Evolutionary conservation across 495 filamentous ascomycete species (phyloP), one percentile per base, ranked within the genome.

Genomic region (Neurospora sp.): DNA sequence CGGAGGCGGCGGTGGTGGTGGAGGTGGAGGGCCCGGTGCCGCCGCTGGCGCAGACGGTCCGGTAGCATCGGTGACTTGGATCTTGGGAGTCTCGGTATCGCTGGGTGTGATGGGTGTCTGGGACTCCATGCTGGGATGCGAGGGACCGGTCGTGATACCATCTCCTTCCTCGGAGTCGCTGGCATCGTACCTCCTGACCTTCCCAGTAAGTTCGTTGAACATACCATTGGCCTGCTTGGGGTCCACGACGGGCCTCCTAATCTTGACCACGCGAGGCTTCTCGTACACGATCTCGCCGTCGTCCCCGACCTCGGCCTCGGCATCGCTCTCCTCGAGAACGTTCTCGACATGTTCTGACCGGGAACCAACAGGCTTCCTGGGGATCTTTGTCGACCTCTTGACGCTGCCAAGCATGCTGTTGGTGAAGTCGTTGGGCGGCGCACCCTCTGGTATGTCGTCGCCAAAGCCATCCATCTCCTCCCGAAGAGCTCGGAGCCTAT

Each of bases 381-480:
- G 84, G 72, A 74, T 88, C 84, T 75, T 76, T 75, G 79, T 82
- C 73, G 77, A 79, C 76, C 79, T 79, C 83, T 79, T 84, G 77
- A 92, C 89, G 70, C 88, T 91, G 40, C 91, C 90, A 69, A 94
- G 84, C 74, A 91, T 87, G 69, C 88, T 88, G 76, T 86, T 83
- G 72, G 82, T 86, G 71, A 83, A 83, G 71, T 84, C 82, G 8
- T 76, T 72, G 5, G 77, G 78, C 41, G 73, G 76, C 22, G 75
- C 74, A 79, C 76, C 75, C 48, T 75, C 31, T 18, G 61, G 35
- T 27, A 74, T 75, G 27, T 66, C 85, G 77, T 77, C 79, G 2
- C 74, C 82, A 80, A 83, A 76, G 84, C 88, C 93, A 71, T 98
- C 96, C 96, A 99, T 99, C 80, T 92, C 89, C 81, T 98, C 96